Conservation (phyloP, 805 yeast genomes). For the Schwanniomyces yamadae region DNA sequence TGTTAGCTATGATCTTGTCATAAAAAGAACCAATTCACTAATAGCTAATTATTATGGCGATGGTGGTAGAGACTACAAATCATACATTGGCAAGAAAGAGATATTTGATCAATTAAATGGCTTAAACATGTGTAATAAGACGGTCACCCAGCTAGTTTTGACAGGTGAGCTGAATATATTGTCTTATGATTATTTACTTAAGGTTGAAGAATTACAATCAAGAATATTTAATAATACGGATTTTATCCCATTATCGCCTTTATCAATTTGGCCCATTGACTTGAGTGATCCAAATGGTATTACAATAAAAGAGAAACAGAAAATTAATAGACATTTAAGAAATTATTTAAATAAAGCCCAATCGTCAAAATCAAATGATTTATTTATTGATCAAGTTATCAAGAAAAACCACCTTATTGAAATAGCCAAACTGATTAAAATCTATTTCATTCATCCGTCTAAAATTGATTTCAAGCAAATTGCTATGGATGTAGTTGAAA, state of each 20-base stretch:
- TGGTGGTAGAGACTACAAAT: neutral
- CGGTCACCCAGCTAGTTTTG: too few relatives aligned
- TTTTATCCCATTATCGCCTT: slow-evolving; percentile 11
- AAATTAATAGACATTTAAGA: slow-evolving; percentile 13
- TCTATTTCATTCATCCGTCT: slow-evolving; percentile 21
- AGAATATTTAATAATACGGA: neutral
- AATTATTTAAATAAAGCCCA: slow-evolving; percentile 26
- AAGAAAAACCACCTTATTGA: slow-evolving; percentile 29
- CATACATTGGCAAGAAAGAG: neutral
- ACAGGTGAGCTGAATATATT: slow-evolving; percentile 10
- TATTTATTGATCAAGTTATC: slow-evolving; percentile 25
- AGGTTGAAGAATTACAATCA: slow-evolving; percentile 9
- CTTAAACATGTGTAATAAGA: too few relatives aligned
- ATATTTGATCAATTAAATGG: neutral
- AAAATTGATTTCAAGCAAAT: neutral
- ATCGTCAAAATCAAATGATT: slow-evolving; percentile 17
- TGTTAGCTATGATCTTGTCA: slow-evolving; percentile 33
- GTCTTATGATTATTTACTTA: slow-evolving; percentile 11
- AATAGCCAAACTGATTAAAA: slow-evolving; percentile 20
- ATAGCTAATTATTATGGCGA: slow-evolving; percentile 14
- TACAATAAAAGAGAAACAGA: slow-evolving; percentile 4
- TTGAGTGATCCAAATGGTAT: neutral
- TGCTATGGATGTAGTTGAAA: neutral
- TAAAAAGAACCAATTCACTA: slow-evolving; percentile 23
- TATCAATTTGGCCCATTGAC: slow-evolving; percentile 7